Evolutionary conservation across 139 green algal genomes (phyloP).

Genomic region (Tetraselmis striata): DNA sequence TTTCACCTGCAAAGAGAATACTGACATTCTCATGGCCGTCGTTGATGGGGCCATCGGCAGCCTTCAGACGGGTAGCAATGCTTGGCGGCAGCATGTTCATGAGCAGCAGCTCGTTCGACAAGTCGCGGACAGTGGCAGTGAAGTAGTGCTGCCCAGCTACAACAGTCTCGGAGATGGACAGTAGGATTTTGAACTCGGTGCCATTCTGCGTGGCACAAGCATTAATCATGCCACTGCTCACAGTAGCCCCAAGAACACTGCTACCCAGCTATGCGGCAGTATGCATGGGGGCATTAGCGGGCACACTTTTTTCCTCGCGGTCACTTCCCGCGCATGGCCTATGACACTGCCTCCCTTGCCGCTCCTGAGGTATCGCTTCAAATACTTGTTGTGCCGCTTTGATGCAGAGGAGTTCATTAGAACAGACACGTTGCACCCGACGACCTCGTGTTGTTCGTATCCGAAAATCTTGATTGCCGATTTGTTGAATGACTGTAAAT

Average conservation of each 20-base stretch:
- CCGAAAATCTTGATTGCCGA: too few relatives aligned
- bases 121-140: not conserved
- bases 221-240: too few relatives aligned
- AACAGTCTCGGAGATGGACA: not conserved
- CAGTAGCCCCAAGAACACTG: too few relatives aligned
- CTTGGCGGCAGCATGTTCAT: not conserved
- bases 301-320: not conserved
- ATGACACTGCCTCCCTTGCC: not conserved
- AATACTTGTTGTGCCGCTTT: not conserved
- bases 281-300: too few relatives aligned
- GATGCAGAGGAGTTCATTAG: too few relatives aligned
- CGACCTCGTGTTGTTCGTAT: too few relatives aligned
- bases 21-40: constrained; percentile 1
- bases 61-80: not conserved
- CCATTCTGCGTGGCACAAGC: not conserved
- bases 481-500: too few relatives aligned
- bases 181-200: not conserved
- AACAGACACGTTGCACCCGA: too few relatives aligned
- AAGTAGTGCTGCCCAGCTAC: not conserved
- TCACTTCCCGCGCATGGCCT: not conserved
- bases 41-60: not conserved
- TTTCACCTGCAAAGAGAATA: constrained; percentile 9
- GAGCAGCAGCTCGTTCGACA: not conserved
- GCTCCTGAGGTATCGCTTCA: not conserved
- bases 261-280: too few relatives aligned